Evolutionary conservation across 139 green algal species (phyloP), one percentile per base, ranked within the genome.

Genomic region (Choricystis sp.): DNA sequence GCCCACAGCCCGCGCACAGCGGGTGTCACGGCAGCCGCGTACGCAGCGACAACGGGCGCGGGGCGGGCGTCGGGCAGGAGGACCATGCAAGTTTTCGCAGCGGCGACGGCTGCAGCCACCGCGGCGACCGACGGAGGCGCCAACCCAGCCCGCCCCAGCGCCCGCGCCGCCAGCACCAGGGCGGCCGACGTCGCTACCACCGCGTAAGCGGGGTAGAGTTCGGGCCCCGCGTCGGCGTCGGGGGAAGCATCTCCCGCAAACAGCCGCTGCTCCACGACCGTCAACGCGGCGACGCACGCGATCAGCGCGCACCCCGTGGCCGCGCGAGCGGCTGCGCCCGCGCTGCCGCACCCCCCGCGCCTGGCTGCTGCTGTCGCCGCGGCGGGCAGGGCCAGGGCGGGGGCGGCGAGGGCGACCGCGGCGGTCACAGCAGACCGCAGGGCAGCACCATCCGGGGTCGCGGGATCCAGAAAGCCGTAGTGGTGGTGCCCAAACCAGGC

Each of bases 401-500:
- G 80, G 61, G 85, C 52, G 29, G 91, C 57, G n/a, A 79, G 82
- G 0, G 69, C 78, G 22, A 87, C 55, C 55, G 71, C 25, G 91
- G 55, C 63, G 74, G 66, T 69, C 85, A 94, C 59, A 95, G 61
- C 4, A 9, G 62, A 65, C 30, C 77, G 76, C 63, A 97, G 65
- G 19, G 69, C 67, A 64, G 89, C 23, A 48, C 69, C 71, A 28
- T 70, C 79, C 27, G 96, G 55, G 0, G 66, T 5, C 1, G 76
- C 64, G 24, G 74, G 70, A 26, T 93, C 81, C 67, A 98, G 79
- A 73, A 94, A 93, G 83, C 86, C 94, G 65, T 90, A 91, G 74
- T 93, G 79, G 62, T 87, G 74, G 31, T 61, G 60, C 48, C 92
- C 22, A 56, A 94, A 86, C 85, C 85, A 94, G 24, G 29, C 62